Evolutionary conservation across 1,284 basidiomycete genomes (phyloP), one percentile per base, ranked within the genome.

Genomic region (Cerioporus squamosus): DNA sequence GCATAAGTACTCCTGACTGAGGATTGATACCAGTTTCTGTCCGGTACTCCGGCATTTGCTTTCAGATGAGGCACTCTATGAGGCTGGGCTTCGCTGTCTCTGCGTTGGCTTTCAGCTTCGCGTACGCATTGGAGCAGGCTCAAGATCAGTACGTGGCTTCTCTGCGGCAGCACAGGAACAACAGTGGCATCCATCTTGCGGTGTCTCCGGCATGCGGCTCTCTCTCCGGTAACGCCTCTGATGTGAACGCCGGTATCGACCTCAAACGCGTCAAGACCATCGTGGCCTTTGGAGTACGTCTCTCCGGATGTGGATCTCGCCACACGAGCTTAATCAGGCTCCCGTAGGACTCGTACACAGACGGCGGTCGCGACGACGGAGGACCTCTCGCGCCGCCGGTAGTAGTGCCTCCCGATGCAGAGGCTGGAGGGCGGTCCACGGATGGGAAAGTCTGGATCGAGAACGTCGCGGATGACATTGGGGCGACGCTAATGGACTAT

Each of bases 401-500:
- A 0, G 55, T 75, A 10, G 64, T 64, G 10, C 71, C 71, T 2
- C 71, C 72, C 1, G 68, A 70, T 44, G 63, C 70, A 6, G 64
- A 67, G 44, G 74, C 74, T 1, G 74, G 74, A 5, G 73, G 74
- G 8, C 59, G 75, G 17, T 72, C 72, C 0, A 74, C 75, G 8
- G 71, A 76, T 53, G 75, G 74, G 18, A 71, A 69, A 23, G 72
- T 75, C 1, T 76, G 75, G 75, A 62, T 71, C 6, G 75, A 76
- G 53, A 62, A 70, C 48, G 61, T 76, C 29, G 72, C 74, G 10
- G 66, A 67, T 23, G 71, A 74, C 38, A 64, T 70, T 20, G 67
- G 68, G 23, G 72, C 74, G 5, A 68, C 55, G 9, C 64, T 81
- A 38, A 77, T 74, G 62, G 79, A 79, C 61, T 81, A 80, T 50